These are phyloP conservation scores for Pseudozyma hubeiensis DNA, from an alignment of 1,284 basidiomycete genomes.

Conservation along the genomic window DNA sequence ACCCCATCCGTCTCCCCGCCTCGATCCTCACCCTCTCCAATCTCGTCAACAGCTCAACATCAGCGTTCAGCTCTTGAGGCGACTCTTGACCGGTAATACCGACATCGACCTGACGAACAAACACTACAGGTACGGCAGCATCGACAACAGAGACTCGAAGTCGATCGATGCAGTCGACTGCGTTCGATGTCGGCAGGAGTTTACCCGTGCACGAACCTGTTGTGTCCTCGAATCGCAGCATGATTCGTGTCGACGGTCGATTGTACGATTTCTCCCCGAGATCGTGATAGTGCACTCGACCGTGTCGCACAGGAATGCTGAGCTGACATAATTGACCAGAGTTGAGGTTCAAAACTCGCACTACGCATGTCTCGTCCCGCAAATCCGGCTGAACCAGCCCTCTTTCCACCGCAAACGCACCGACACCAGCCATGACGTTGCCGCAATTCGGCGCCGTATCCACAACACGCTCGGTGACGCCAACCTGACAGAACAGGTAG, in stretches of 20 bases:
- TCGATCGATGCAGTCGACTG: conserved; percentile 1
- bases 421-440: conserved; percentile 1
- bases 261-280: not conserved
- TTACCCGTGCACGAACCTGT: not conserved
- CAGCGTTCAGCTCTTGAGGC: not conserved
- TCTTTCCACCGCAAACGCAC: not conserved
- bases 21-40: not conserved
- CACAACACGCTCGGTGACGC: conserved; percentile 5
- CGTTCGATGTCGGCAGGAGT: conserved; percentile 1
- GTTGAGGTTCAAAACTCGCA: conserved; percentile 3
- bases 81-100: conserved; percentile 2
- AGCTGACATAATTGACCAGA: not conserved
- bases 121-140: conserved; percentile 3
- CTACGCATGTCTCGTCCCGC: not conserved
- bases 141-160: not conserved
- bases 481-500: conserved; percentile 10
- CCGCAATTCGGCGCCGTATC: conserved; percentile 6
- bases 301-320: not conserved
- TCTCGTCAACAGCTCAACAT: not conserved
- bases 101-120: conserved; percentile 1
- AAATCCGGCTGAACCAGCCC: conserved; percentile 1
- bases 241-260: not conserved
- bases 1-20: conserved; percentile 1
- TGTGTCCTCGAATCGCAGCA: not conserved
- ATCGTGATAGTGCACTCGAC: conserved; percentile 5